Evolutionary conservation across 2,329 filamentous ascomycete species (phyloP), one percentile per base, ranked within the genome.

Genomic region (Ceratocystis eucalypticola): DNA sequence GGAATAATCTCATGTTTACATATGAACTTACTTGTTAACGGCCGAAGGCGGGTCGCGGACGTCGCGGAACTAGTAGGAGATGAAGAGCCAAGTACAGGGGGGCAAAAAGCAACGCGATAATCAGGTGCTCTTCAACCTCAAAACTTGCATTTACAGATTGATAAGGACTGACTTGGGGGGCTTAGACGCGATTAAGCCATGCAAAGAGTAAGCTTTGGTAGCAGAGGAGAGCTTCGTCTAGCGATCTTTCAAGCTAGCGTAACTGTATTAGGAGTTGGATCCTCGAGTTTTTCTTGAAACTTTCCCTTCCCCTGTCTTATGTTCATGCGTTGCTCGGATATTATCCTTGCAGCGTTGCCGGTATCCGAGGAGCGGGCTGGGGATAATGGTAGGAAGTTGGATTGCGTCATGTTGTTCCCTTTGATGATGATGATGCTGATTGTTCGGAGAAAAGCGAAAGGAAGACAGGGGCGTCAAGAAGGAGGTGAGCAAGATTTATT

Each of bases 281-380:
- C 25, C 44, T 63, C 44, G 46, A n/a, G 25, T 63, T 63, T 12
- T 41, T 41, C 4, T 4, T 41, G 22, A 48, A 41, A 25, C 59
- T 20, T 20, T 33, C 41, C 8, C 41, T 22, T 63, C 44, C 61
- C 61, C 61, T 63, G 44, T 48, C 61, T 15, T 30, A 30, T n/a
- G 61, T 63, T 48, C 48, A 63, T 50, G 63, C 46, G 48, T 41
- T 61, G 41, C 37, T 65, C 53, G 41, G 37, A 65, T 61, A n/a
- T 44, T 33, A 57, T 65, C 37, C 64, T 57, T 65, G 53, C 62
- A 65, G 41, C 53, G 64, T 65, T 65, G 64, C 64, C 64, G 64
- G 64, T 65, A 59, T 61, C 64, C 64, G 64, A 57, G 20, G 53
- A 65, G 48, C 15, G 20, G 55, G 62, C n/a, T 7, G 28, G 28